A percentile compares a stretch with the other conserved stretches of the same genome.
Conservation (phyloP, 148 eudicot genomes). For the Rhododendron williamsianum region DNA sequence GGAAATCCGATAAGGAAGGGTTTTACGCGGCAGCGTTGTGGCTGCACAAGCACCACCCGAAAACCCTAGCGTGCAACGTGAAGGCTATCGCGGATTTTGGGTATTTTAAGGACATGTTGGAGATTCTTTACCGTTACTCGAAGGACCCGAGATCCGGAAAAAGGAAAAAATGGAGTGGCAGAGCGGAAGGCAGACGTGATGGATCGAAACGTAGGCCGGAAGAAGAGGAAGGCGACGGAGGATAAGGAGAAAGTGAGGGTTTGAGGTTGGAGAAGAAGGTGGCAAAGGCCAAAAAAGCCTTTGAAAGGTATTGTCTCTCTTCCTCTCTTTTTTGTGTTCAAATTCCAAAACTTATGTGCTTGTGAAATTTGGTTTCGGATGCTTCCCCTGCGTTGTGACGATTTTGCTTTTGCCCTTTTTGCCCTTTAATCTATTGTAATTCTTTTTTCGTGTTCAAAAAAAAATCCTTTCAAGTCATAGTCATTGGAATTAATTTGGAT, state of each 20-base stretch:
- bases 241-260: constrained; percentile 6
- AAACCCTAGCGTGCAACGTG: constrained; percentile 13
- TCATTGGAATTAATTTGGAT: too few species aligned
- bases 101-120: constrained; percentile 16
- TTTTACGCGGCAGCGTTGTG: constrained; percentile 14
- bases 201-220: background rate
- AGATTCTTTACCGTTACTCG: constrained; percentile 15
- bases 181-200: background rate
- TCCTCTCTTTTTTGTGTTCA: too few species aligned
- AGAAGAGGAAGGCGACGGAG: background rate
- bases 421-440: too few species aligned
- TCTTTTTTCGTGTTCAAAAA: too few species aligned
- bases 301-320: background rate
- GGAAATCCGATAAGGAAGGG: constrained; percentile 16
- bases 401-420: too few species aligned
- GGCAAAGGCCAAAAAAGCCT: constrained; percentile 14
- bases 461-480: too few species aligned
- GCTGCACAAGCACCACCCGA: constrained; percentile 21
- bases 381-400: too few species aligned
- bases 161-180: background rate
- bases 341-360: background rate
- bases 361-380: too few species aligned
- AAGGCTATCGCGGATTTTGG: constrained; percentile 3
- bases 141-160: constrained; percentile 5
- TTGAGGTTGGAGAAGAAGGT: constrained; percentile 23